Percentiles rank a stretch among this genome's conserved stretches.
Evolutionary conservation across 75 land plant species (phyloP).

Genomic region (Ceratopteris richardii): DNA sequence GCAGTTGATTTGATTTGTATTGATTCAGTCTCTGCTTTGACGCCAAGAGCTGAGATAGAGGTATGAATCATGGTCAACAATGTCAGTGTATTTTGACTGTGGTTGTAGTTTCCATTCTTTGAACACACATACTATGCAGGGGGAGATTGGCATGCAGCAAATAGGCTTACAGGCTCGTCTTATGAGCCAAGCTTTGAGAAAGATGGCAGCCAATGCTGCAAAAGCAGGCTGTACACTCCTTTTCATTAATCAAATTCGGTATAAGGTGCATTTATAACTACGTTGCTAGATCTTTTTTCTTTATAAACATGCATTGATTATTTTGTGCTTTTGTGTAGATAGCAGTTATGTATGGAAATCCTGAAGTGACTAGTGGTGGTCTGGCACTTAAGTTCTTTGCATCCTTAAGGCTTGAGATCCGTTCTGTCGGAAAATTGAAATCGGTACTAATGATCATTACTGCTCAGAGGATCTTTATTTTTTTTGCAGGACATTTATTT

Average conservation of each 20-base stretch:
- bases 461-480: neutral
- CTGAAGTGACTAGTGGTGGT: constrained; percentile 98
- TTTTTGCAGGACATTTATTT: no score
- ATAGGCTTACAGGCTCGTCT: constrained; percentile 95
- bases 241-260: constrained; percentile 84
- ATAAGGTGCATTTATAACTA: constrained; percentile 48
- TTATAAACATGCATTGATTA: no score
- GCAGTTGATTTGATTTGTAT: constrained; percentile 87
- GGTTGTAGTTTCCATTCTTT: no score
- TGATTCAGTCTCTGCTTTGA: constrained; percentile 93
- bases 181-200: constrained; percentile 96
- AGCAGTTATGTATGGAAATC: constrained; percentile 93
- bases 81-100: no score
- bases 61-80: no score
- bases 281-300: no score
- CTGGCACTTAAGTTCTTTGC: constrained; percentile 96
- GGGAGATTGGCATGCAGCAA: constrained; percentile 98
- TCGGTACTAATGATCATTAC: constrained; percentile 47
- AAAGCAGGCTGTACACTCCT: constrained; percentile 96
- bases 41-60: constrained; percentile 96
- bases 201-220: constrained; percentile 98
- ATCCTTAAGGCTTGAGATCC: constrained; percentile 89
- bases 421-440: constrained; percentile 78
- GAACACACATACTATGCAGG: constrained; percentile 24
- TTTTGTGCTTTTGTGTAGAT: constrained; percentile 34